A percentile compares a stretch with the other conserved stretches of the same genome.
Conservation (phyloP, 2,329 filamentous ascomycete species). For the Pezicula rhizophila region DNA sequence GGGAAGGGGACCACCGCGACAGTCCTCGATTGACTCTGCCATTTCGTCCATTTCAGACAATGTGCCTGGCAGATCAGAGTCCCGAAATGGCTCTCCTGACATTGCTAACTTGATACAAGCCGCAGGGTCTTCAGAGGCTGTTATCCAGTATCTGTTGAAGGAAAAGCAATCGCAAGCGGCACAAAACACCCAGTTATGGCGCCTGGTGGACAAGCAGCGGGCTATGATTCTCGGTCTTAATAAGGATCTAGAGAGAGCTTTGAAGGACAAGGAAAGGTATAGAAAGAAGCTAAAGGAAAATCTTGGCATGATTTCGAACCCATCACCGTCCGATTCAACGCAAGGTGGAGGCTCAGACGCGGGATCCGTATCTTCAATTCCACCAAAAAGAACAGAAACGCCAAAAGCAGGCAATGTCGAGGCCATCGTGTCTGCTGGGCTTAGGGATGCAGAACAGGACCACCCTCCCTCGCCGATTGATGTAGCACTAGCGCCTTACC, state of each 20-base stretch:
- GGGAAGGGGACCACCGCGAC: constrained; percentile 49
- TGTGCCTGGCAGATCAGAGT: constrained; percentile 45
- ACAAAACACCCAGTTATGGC: constrained; percentile 91
- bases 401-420: constrained; percentile 14
- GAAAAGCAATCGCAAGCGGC: constrained; percentile 85
- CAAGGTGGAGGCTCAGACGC: constrained; percentile 20
- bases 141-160: constrained; percentile 80
- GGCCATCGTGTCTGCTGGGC: constrained; percentile 21
- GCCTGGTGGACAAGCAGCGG: constrained; percentile 91
- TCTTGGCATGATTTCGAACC: constrained; percentile 33
- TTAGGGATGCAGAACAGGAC: constrained; percentile 17
- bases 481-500: constrained; percentile 54
- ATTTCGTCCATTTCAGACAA: constrained; percentile 69
- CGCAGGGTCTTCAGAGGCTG: constrained; percentile 82
- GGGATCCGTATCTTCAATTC: constrained; percentile 19
- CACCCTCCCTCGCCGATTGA: constrained; percentile 51
- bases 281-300: constrained; percentile 82
- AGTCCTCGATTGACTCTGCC: constrained; percentile 89
- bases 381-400: constrained; percentile 4
- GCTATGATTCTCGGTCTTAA: constrained; percentile 91
- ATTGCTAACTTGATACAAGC: constrained; percentile 73
- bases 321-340: constrained; percentile 25
- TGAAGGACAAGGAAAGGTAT: constrained; percentile 94
- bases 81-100: constrained; percentile 57
- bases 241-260: constrained; percentile 81